Conservation (phyloP, 2,329 filamentous ascomycete species). For the Orbilia blumenaviensis region DNA sequence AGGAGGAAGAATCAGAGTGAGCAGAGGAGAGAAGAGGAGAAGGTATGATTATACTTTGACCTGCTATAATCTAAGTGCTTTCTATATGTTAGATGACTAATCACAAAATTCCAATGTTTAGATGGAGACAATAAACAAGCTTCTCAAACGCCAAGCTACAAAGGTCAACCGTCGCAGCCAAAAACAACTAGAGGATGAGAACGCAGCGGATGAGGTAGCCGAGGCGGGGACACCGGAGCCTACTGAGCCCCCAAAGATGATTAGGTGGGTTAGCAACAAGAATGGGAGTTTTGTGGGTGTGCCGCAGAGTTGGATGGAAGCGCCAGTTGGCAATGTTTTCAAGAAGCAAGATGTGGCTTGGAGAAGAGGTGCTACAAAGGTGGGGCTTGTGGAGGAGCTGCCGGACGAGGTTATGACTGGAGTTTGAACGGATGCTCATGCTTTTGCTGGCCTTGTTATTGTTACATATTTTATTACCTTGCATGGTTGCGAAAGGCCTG, state of each 20-base stretch:
- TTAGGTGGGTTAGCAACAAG: slow-evolving; percentile 76
- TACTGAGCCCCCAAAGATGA: slow-evolving; percentile 70
- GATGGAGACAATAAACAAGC: slow-evolving; percentile 92
- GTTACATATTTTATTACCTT: no score
- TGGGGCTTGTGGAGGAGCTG: slow-evolving; percentile 58
- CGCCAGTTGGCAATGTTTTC: slow-evolving; percentile 70
- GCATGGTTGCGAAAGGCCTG: not conserved
- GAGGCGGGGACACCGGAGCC: slow-evolving; percentile 61
- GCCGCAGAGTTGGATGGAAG: slow-evolving; percentile 73
- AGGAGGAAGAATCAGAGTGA: slow-evolving; percentile 77
- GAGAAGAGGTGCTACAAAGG: slow-evolving; percentile 59
- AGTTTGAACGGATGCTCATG: not conserved
- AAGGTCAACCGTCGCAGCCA: slow-evolving; percentile 68
- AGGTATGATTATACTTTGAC: slow-evolving; percentile 65
- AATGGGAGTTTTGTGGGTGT: slow-evolving; percentile 72
- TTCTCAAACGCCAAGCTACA: slow-evolving; percentile 84
- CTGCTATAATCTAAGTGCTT: not conserved
- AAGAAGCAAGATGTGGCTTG: slow-evolving; percentile 60
- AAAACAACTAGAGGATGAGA: slow-evolving; percentile 62
- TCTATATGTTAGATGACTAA: not conserved
- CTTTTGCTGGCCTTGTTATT: not conserved
- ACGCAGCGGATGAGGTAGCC: slow-evolving; percentile 60
- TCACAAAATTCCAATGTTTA: no score
- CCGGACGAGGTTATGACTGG: slow-evolving; percentile 39
- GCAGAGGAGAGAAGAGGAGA: slow-evolving; percentile 81